Conservation (phyloP, 2,329 filamentous ascomycete genomes). For the Triangularia setosa region DNA sequence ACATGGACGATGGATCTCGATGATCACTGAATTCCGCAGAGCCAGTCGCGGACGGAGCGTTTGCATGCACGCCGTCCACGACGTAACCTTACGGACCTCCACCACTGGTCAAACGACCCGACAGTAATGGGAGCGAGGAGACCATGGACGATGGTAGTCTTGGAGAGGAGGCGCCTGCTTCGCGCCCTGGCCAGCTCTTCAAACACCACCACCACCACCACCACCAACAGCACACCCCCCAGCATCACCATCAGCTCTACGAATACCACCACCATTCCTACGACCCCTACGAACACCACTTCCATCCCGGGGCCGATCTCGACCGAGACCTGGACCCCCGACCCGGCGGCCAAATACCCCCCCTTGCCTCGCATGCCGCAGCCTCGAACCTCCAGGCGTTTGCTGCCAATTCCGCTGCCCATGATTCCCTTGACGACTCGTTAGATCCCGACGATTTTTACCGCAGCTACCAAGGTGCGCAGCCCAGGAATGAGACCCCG, state of each 20-base stretch:
- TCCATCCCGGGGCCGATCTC: conserved; percentile 7
- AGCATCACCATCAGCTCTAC: background rate
- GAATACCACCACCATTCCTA: conserved; percentile 11
- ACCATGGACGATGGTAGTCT: conserved; percentile 27
- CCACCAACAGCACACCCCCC: too few relatives aligned
- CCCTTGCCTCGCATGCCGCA: conserved; percentile 36
- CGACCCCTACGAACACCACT: conserved; percentile 3
- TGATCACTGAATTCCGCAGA: conserved; percentile 37
- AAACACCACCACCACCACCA: conserved; percentile 15
- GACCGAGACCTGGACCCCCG: background rate
- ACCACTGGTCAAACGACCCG: background rate
- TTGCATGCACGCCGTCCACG: conserved; percentile 15
- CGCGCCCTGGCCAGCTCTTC: conserved; percentile 21
- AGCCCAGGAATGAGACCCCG: conserved; percentile 27
- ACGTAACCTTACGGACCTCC: conserved; percentile 1
- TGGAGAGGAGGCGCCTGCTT: conserved; percentile 25
- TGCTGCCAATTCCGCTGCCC: conserved; percentile 33
- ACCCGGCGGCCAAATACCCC: conserved; percentile 13
- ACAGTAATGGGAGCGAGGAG: conserved; percentile 8
- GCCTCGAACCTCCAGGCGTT: conserved; percentile 35
- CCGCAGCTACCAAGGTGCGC: conserved; percentile 43
- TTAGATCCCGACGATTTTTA: conserved; percentile 55
- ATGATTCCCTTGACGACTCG: conserved; percentile 31
- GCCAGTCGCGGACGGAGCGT: conserved; percentile 35
- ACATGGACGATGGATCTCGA: conserved; percentile 37